These are phyloP conservation scores for Neopestalotiopsis sp. DNA, from an alignment of 2,329 filamentous ascomycete genomes.

Conservation along the genomic window DNA sequence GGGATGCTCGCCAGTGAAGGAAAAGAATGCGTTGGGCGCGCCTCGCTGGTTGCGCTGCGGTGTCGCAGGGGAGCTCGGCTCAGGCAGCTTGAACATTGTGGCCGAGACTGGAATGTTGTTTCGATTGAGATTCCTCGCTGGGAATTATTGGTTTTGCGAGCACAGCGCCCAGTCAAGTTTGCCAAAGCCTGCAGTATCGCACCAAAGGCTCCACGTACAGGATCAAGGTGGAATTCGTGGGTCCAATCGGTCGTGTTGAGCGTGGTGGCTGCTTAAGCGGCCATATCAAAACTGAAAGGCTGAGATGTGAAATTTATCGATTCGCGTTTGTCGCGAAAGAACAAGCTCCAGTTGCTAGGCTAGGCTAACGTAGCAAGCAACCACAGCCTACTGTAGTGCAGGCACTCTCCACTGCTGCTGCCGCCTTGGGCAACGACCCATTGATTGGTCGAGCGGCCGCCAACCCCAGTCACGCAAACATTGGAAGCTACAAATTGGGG, in stretches of 20 bases:
- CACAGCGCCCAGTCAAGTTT: neutral
- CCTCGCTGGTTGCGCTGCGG: constrained; percentile 47
- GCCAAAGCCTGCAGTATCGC: neutral
- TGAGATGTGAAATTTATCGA: constrained; percentile 3
- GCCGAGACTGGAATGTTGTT: constrained; percentile 19
- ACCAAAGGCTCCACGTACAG: neutral
- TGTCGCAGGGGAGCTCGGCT: constrained; percentile 54
- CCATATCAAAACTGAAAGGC: neutral
- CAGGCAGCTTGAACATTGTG: constrained; percentile 43
- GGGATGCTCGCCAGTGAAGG: constrained; percentile 47
- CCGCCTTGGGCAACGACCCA: neutral
- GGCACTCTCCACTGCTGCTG: neutral
- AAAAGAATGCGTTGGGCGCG: constrained; percentile 38
- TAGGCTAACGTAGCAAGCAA: neutral
- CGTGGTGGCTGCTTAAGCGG: neutral
- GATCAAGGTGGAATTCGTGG: neutral
- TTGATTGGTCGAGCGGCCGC: neutral
- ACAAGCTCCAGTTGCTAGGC: neutral
- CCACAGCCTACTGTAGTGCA: too few relatives aligned
- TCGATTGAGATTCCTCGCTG: neutral
- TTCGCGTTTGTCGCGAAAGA: neutral
- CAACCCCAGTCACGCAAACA: neutral
- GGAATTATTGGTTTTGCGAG: neutral
- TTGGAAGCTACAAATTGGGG: neutral
- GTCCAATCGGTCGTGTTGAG: neutral